Evolutionary conservation across 768 basidiomycete genomes (phyloP).

Genomic region (Strobilomyces dryophilus): DNA sequence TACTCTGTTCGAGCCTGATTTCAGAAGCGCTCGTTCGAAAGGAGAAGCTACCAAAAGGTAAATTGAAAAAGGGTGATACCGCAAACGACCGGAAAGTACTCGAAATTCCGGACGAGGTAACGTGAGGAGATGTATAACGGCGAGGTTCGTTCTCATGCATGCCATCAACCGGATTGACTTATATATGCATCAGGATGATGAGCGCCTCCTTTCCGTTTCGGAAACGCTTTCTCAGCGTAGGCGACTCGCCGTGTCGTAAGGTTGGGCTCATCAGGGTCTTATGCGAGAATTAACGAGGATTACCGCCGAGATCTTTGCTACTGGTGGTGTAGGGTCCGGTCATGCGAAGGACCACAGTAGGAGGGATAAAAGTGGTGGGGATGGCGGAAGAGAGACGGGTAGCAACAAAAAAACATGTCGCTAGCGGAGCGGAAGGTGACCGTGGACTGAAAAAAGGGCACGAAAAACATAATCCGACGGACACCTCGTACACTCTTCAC

Average conservation of each 20-base stretch:
- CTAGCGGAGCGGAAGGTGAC: constrained; percentile 1
- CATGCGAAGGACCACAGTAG: constrained; percentile 1
- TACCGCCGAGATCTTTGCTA: constrained; percentile 2
- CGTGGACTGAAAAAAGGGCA: constrained; percentile 18
- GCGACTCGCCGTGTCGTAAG: constrained; percentile 68
- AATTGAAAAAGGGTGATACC: constrained; percentile 17
- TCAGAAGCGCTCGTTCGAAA: constrained; percentile 56
- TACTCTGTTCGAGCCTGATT: constrained; percentile 51
- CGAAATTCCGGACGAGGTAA: constrained; percentile 43
- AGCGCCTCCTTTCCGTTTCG: constrained; percentile 30
- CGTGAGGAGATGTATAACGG: constrained; percentile 42
- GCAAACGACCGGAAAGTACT: constrained; percentile 32
- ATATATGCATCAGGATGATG: constrained; percentile 44
- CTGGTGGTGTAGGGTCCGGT: not conserved
- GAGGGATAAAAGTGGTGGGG: not conserved
- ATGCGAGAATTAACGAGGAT: constrained; percentile 14
- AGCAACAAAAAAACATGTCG: constrained; percentile 17
- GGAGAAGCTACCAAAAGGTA: constrained; percentile 72
- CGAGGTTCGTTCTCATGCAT: constrained; percentile 33
- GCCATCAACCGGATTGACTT: not conserved
- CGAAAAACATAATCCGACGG: constrained; percentile 9
- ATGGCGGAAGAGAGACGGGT: not conserved
- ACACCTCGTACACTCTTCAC: too few relatives aligned
- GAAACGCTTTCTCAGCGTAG: constrained; percentile 40
- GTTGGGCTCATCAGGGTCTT: constrained; percentile 50